A percentile compares a stretch with the other conserved stretches of the same genome.
Evolutionary conservation across 2,329 filamentous ascomycete species (phyloP).

Genomic region (Fusarium odoratissimum): DNA sequence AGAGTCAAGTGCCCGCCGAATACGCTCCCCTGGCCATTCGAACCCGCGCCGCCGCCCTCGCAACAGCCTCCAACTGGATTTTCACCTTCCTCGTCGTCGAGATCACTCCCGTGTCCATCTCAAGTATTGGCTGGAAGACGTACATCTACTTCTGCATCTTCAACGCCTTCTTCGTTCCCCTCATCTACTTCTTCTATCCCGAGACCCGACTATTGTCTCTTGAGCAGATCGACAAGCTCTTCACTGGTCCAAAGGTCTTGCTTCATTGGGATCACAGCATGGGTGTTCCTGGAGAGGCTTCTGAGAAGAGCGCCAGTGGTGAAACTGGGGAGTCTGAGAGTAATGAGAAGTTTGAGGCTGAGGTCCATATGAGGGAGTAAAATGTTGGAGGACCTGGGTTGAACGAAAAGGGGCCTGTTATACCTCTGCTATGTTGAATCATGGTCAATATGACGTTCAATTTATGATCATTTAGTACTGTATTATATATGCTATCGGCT

Average conservation of each 20-base stretch:
- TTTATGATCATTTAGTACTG: background rate
- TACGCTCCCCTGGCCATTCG: slow-evolving; percentile 56
- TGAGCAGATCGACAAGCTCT: slow-evolving; percentile 60
- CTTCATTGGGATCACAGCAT: slow-evolving; percentile 49
- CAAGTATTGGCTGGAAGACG: slow-evolving; percentile 52
- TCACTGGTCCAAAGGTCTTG: slow-evolving; percentile 49
- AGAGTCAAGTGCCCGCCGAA: slow-evolving; percentile 53
- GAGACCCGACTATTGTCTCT: slow-evolving; percentile 61
- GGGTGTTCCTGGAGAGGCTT: slow-evolving; percentile 46
- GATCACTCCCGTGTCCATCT: slow-evolving; percentile 53
- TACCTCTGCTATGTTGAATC: background rate
- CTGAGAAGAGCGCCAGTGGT: slow-evolving; percentile 25
- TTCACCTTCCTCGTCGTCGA: slow-evolving; percentile 54
- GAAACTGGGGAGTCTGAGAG: slow-evolving; percentile 32
- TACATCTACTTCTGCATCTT: slow-evolving; percentile 54
- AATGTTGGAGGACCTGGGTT: background rate
- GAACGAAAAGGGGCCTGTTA: background rate
- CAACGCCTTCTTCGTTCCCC: slow-evolving; percentile 54
- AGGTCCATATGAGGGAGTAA: slow-evolving; percentile 21
- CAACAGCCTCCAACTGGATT: slow-evolving; percentile 54
- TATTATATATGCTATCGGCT: background rate
- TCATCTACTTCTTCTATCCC: slow-evolving; percentile 62
- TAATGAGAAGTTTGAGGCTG: slow-evolving; percentile 35
- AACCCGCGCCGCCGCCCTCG: slow-evolving; percentile 52
- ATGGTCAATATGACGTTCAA: background rate